Evolutionary conservation across 148 eudicot species (phyloP).

Genomic region (Diospyros lotus): DNA sequence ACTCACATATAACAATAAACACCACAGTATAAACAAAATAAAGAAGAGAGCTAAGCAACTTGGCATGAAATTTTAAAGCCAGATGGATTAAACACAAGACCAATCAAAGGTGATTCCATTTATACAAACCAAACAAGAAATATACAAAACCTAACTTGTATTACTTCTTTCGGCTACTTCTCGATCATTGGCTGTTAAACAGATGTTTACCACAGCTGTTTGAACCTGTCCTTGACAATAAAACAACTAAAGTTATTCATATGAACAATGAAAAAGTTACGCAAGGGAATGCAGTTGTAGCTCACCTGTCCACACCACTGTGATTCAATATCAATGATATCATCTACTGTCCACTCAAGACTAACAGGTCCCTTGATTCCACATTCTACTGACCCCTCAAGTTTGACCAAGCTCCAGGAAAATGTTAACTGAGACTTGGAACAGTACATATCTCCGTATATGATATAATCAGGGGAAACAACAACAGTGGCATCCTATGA

Average conservation of each 20-base stretch:
- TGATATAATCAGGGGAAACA: constrained; percentile 41
- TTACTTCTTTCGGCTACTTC: constrained; percentile 20
- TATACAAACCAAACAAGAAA: constrained; percentile 11
- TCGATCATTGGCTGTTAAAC: constrained; percentile 29
- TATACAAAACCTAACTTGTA: constrained; percentile 36
- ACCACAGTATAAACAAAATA: not conserved
- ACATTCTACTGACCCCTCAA: constrained; percentile 29
- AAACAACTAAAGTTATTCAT: constrained; percentile 11
- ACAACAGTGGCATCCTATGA: constrained; percentile 30
- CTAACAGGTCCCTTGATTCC: constrained; percentile 19
- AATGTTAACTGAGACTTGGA: constrained; percentile 38
- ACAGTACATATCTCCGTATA: constrained; percentile 25
- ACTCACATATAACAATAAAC: not conserved
- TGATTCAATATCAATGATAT: constrained; percentile 49
- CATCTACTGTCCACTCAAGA: constrained; percentile 46
- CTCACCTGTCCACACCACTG: constrained; percentile 47
- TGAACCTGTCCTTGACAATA: constrained; percentile 32
- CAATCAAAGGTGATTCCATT: not conserved
- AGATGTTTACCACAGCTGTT: constrained; percentile 39
- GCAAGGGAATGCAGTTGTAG: constrained; percentile 8
- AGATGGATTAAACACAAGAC: not conserved
- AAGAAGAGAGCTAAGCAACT: not conserved
- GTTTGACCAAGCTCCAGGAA: constrained; percentile 36
- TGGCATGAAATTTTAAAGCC: not conserved
- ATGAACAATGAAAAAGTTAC: not conserved